Percentiles rank a stretch among this genome's conserved stretches.
phyloP scores from a whole-genome alignment of 179 eudicot species.

The Monotropa hypopitys region DNA sequence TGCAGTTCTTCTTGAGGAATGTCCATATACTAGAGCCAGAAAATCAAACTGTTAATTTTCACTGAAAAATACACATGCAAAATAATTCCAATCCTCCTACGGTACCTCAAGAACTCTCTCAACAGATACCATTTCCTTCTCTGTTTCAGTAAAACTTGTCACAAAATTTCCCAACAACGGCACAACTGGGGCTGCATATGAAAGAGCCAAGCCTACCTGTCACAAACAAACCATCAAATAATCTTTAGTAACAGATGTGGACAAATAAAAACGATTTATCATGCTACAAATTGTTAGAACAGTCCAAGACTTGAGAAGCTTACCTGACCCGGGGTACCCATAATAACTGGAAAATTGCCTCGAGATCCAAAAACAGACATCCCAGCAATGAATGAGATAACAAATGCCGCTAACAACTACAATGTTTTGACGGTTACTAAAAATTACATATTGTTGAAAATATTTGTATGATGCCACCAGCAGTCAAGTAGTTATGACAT shows the following conservation, averaged over 20 bases:
- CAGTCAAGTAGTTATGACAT: neutral
- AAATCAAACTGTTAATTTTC: neutral
- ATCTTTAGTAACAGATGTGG: neutral
- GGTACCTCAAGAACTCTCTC: constrained; percentile 87
- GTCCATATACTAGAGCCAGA: constrained; percentile 58
- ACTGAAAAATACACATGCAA: neutral
- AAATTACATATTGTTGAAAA: neutral
- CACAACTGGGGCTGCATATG: constrained; percentile 89
- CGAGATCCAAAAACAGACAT: constrained; percentile 76
- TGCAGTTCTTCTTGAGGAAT: constrained; percentile 59
- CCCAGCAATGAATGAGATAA: constrained; percentile 65
- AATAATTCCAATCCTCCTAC: constrained; percentile 6
- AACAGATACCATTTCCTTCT: constrained; percentile 94
- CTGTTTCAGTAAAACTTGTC: constrained; percentile 91
- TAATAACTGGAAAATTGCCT: constrained; percentile 43
- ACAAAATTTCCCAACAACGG: constrained; percentile 76
- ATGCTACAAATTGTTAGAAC: neutral
- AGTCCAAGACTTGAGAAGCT: constrained; percentile 10
- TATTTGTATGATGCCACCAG: constrained; percentile 4
- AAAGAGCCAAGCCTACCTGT: constrained; percentile 92
- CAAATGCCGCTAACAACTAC: constrained; percentile 74
- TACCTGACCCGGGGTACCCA: constrained; percentile 93
- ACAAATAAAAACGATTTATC: neutral
- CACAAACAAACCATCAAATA: constrained; percentile 2
- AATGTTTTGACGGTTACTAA: constrained; percentile 13